Conservation (phyloP, 306 rosid genomes). For the Vicia villosa region DNA sequence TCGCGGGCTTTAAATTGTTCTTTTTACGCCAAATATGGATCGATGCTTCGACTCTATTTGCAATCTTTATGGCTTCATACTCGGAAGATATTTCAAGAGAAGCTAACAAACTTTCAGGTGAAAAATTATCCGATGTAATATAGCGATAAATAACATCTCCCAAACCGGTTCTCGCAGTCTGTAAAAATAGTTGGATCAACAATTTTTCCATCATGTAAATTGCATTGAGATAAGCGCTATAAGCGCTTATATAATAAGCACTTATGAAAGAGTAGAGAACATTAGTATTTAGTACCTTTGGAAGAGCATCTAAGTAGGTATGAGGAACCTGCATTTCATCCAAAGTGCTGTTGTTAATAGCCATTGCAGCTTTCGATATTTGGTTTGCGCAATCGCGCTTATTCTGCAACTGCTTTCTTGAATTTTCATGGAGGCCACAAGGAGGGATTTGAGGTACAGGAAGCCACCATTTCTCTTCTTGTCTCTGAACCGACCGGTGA, state of each 20-base stretch:
- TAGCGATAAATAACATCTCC: slow-evolving; percentile 77
- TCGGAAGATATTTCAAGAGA: slow-evolving; percentile 84
- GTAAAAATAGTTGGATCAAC: slow-evolving; percentile 45
- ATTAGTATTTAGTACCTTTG: slow-evolving; percentile 79
- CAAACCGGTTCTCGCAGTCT: slow-evolving; percentile 81
- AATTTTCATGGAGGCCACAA: slow-evolving; percentile 68
- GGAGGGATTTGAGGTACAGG: slow-evolving; percentile 92
- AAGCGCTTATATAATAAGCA: too few species aligned
- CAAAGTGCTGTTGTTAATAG: slow-evolving; percentile 70
- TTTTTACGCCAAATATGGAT: slow-evolving; percentile 64
- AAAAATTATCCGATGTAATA: slow-evolving; percentile 73
- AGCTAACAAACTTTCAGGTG: slow-evolving; percentile 66
- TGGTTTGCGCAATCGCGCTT: slow-evolving; percentile 84
- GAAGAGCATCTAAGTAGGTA: slow-evolving; percentile 79
- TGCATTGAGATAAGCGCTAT: background rate
- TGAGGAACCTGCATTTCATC: slow-evolving; percentile 81
- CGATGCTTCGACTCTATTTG: slow-evolving; percentile 80
- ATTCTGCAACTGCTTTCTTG: slow-evolving; percentile 77
- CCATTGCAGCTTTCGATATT: slow-evolving; percentile 86
- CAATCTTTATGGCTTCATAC: slow-evolving; percentile 85
- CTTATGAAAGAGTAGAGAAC: background rate
- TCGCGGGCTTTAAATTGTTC: slow-evolving; percentile 51
- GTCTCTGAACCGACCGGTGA: slow-evolving; percentile 60
- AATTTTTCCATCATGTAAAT: background rate
- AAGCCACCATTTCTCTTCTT: slow-evolving; percentile 98